Evolutionary conservation across 106 monocot genomes (phyloP).

Genomic region (Dendrobium catenatum): DNA sequence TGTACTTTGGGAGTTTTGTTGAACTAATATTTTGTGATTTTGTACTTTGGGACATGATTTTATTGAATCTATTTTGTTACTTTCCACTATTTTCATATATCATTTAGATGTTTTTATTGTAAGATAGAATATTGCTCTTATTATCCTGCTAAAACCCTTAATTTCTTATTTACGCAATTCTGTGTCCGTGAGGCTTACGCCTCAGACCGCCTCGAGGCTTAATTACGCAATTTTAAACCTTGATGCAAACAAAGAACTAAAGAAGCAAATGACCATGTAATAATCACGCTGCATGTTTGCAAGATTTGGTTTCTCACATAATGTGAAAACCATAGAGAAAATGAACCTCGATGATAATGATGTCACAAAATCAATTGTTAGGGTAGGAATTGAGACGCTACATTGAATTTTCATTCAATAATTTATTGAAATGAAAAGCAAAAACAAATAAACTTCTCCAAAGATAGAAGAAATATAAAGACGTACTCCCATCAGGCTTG

Average conservation of each 20-base stretch:
- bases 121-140: no score
- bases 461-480: conserved; percentile 6
- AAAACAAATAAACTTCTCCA: neutral
- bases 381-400: neutral
- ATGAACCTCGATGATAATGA: neutral
- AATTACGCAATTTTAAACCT: no score
- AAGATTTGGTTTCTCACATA: neutral
- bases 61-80: no score
- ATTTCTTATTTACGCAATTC: no score
- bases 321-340: conserved; percentile 2
- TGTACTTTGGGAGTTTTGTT: no score
- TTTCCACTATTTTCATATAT: no score
- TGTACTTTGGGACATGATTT: no score
- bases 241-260: neutral
- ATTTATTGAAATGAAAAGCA: neutral
- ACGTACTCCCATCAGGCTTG: conserved; percentile 88
- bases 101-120: no score
- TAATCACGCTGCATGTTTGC: neutral
- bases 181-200: no score
- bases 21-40: no score
- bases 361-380: neutral
- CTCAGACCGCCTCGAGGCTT: no score
- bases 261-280: neutral
- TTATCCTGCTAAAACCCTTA: no score
- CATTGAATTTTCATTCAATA: neutral